phyloP scores from a whole-genome alignment of 352 stramenopile species.

The Phytopythium sindhum region DNA sequence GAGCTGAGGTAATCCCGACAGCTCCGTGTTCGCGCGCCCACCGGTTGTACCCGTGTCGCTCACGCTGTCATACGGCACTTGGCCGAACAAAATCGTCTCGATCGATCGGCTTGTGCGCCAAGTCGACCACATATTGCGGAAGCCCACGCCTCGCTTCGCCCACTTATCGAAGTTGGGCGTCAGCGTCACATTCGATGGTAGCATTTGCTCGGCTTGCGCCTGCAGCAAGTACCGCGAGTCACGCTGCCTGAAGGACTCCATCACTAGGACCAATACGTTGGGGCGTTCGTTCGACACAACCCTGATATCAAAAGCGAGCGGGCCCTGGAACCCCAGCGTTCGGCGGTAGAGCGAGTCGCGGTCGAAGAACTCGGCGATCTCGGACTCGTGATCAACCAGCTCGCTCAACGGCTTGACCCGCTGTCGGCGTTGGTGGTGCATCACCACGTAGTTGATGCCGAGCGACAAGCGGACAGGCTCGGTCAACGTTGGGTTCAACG shows the following conservation, averaged over 20 bases:
- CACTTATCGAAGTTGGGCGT: constrained; percentile 65
- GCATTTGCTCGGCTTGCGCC: constrained; percentile 21
- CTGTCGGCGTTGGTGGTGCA: constrained; percentile 2
- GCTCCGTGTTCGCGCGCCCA: constrained; percentile 26
- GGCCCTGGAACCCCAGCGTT: constrained; percentile 45
- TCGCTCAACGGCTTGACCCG: constrained; percentile 22
- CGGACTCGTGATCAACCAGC: constrained; percentile 47
- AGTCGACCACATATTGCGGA: constrained; percentile 63
- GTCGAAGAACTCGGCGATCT: constrained; percentile 34
- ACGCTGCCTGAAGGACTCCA: constrained; percentile 62
- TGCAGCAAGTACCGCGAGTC: constrained; percentile 54
- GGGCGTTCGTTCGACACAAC: constrained; percentile 33
- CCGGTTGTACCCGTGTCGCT: constrained; percentile 45
- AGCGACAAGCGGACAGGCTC: constrained; percentile 34
- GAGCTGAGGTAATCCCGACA: constrained; percentile 54
- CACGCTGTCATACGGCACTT: constrained; percentile 59
- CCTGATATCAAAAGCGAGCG: constrained; percentile 50
- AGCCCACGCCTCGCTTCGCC: constrained; percentile 40
- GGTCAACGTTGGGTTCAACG: constrained; percentile 48
- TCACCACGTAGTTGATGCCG: constrained; percentile 20
- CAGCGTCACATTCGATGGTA: constrained; percentile 45
- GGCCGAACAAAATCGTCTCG: constrained; percentile 60
- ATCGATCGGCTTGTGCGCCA: constrained; percentile 70
- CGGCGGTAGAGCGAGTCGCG: constrained; percentile 42
- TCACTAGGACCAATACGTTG: constrained; percentile 62